Evolutionary conservation across 73 alveolate species (phyloP).

Genomic region (Stentor roeselii): DNA sequence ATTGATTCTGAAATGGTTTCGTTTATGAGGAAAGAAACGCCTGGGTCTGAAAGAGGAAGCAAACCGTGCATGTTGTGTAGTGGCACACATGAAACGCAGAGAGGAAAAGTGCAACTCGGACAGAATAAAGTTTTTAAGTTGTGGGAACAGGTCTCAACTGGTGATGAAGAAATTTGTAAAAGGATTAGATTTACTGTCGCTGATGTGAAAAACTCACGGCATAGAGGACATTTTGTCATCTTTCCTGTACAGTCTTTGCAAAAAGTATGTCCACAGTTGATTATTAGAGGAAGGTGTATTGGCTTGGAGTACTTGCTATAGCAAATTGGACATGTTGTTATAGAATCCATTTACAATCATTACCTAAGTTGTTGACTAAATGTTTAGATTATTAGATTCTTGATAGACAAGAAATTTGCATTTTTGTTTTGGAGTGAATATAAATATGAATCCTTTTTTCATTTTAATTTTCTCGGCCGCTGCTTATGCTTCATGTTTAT

Average conservation of each 20-base stretch:
- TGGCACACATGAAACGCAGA: background rate
- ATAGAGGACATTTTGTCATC: slow-evolving; percentile 10
- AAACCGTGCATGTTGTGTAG: background rate
- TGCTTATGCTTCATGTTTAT: too few relatives aligned
- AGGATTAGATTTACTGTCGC: background rate
- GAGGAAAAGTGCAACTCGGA: background rate
- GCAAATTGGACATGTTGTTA: slow-evolving; percentile 7
- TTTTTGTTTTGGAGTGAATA: too few relatives aligned
- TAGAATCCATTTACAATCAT: slow-evolving; percentile 19
- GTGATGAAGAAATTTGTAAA: background rate
- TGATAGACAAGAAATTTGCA: too few relatives aligned
- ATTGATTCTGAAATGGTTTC: background rate
- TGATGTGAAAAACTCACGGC: background rate
- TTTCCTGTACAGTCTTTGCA: background rate
- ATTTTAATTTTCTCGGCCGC: too few relatives aligned
- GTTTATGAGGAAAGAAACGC: background rate
- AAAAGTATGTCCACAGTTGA: slow-evolving; percentile 11
- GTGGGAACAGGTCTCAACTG: background rate
- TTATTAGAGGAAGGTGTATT: background rate
- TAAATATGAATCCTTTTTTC: too few relatives aligned
- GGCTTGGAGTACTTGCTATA: background rate
- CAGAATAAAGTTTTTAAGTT: background rate
- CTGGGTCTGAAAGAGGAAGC: background rate
- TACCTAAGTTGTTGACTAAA: too few relatives aligned
- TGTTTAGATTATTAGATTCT: too few relatives aligned